Conservation (phyloP, 495 filamentous ascomycete genomes). For the Xylaria scruposa region DNA sequence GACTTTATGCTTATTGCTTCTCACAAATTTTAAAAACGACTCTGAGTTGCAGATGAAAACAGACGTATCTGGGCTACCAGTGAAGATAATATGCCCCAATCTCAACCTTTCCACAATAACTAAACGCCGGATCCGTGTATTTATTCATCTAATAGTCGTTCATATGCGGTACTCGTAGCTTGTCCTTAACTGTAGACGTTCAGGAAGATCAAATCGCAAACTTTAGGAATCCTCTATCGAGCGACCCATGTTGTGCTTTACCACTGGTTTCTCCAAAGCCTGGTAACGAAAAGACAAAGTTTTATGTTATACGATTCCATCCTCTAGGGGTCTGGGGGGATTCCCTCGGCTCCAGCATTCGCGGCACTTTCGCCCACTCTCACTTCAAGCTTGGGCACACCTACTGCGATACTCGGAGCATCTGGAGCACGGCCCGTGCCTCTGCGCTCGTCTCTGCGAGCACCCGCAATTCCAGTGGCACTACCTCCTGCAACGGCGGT, state of each 20-base stretch:
- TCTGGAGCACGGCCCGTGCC: slow-evolving; percentile 23
- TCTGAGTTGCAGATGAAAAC: not conserved
- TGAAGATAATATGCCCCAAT: not conserved
- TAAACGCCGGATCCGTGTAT: not conserved
- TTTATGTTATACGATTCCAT: not conserved
- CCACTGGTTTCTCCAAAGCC: not conserved
- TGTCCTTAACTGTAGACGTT: not conserved
- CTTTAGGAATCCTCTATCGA: not conserved
- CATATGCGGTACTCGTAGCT: not conserved
- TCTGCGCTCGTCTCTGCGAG: slow-evolving; percentile 40
- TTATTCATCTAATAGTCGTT: slow-evolving; percentile 2
- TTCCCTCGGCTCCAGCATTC: slow-evolving; percentile 33
- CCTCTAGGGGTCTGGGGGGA: not conserved
- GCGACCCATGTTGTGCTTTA: not conserved
- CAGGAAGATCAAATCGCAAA: not conserved
- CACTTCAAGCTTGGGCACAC: slow-evolving; percentile 57
- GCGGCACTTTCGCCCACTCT: slow-evolving; percentile 64
- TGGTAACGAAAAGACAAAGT: not conserved
- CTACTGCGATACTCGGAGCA: slow-evolving; percentile 39
- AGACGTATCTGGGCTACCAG: not conserved
- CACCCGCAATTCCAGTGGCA: slow-evolving; percentile 34
- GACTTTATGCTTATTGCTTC: not conserved
- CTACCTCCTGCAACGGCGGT: slow-evolving; percentile 31
- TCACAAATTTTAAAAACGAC: no score
- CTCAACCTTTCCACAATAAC: not conserved